Evolutionary conservation across 768 basidiomycete genomes (phyloP).

Genomic region (Clitopilus hobsonii): DNA sequence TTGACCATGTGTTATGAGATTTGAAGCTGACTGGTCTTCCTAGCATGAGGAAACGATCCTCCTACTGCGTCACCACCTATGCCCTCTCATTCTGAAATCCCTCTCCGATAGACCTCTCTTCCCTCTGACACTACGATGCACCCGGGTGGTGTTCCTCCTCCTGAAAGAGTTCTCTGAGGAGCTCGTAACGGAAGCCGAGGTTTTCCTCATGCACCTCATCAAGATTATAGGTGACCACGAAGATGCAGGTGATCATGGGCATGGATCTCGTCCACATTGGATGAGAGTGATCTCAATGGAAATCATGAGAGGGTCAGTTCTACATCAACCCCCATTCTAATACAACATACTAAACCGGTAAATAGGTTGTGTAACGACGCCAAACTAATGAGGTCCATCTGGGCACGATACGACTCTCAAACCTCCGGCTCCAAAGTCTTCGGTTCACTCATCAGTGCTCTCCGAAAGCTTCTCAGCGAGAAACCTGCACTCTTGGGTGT

Average conservation of each 20-base stretch:
- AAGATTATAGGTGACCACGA: slow-evolving; percentile 55
- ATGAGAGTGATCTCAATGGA: slow-evolving; percentile 91
- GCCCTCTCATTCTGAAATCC: slow-evolving; percentile 82
- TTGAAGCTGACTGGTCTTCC: slow-evolving; percentile 2
- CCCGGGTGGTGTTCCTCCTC: slow-evolving; percentile 89
- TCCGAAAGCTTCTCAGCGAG: slow-evolving; percentile 86
- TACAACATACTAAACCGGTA: not conserved
- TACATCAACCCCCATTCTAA: not conserved
- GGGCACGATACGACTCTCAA: slow-evolving; percentile 70
- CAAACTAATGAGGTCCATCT: slow-evolving; percentile 73
- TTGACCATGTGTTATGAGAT: not conserved
- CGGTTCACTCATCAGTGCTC: slow-evolving; percentile 69
- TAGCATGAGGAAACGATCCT: slow-evolving; percentile 82
- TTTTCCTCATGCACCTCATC: slow-evolving; percentile 75
- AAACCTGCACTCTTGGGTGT: slow-evolving; percentile 83
- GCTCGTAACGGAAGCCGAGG: slow-evolving; percentile 78
- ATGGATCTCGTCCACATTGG: slow-evolving; percentile 62
- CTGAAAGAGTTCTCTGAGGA: slow-evolving; percentile 87
- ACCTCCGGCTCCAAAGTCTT: slow-evolving; percentile 66
- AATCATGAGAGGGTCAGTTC: slow-evolving; percentile 74
- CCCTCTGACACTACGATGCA: slow-evolving; percentile 85
- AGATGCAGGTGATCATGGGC: slow-evolving; percentile 16
- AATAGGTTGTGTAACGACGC: slow-evolving; percentile 72
- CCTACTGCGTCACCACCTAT: slow-evolving; percentile 86
- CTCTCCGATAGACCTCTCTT: slow-evolving; percentile 81